A percentile compares a stretch with the other conserved stretches of the same genome.
phyloP scores from a whole-genome alignment of 1,139 yeast genomes.

The Lodderomyces elongisporus region DNA sequence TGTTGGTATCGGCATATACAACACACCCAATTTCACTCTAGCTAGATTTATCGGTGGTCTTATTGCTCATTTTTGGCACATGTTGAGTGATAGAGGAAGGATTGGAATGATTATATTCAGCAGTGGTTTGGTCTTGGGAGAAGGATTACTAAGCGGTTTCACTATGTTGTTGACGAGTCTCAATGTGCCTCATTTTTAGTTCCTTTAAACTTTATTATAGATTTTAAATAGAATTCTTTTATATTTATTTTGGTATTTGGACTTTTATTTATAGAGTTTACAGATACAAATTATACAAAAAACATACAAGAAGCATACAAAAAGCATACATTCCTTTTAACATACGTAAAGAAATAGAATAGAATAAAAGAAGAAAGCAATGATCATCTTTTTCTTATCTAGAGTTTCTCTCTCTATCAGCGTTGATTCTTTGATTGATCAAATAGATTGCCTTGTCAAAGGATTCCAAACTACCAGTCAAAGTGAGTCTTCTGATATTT shows the following conservation, averaged over 20 bases:
- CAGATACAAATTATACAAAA: background rate
- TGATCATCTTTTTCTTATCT: constrained; percentile 6
- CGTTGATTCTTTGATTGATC: constrained; percentile 71
- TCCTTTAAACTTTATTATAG: background rate
- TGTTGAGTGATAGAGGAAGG: constrained; percentile 21
- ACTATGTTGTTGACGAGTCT: constrained; percentile 74
- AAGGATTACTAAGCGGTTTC: constrained; percentile 80
- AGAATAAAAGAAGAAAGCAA: too few relatives aligned
- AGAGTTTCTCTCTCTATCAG: constrained; percentile 49
- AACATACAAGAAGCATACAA: background rate
- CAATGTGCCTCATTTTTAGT: constrained; percentile 40
- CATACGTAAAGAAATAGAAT: background rate
- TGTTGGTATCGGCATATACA: constrained; percentile 93
- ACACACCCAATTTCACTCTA: constrained; percentile 86
- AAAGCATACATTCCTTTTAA: background rate
- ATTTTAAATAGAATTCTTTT: background rate
- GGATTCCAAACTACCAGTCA: constrained; percentile 65
- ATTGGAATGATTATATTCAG: constrained; percentile 81
- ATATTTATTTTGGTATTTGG: background rate
- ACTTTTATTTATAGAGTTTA: background rate
- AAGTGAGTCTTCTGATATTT: constrained; percentile 60
- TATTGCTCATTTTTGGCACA: constrained; percentile 59
- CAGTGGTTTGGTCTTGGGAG: constrained; percentile 90
- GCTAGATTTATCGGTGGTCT: constrained; percentile 91
- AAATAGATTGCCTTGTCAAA: constrained; percentile 74